Evolutionary conservation across 164 flowering plant species (phyloP), one percentile per base, ranked within the genome.

Genomic region (Tetracentron sinense): DNA sequence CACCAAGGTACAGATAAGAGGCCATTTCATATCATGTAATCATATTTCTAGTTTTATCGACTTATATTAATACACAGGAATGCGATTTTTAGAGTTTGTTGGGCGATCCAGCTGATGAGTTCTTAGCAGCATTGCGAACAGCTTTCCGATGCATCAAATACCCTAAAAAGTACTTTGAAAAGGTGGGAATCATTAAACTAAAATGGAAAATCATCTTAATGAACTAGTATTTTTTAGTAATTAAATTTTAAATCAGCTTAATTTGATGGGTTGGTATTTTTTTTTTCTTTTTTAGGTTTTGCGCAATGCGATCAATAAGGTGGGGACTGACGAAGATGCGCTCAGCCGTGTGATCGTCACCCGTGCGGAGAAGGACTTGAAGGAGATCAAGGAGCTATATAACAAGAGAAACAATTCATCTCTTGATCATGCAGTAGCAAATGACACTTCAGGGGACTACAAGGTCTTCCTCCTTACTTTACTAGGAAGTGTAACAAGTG

Each of bases 401-500:
- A 77, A 76, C 65, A 79, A 78, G 66, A 81, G 95, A 53, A 85
- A 86, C 85, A 90, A 82, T 59, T 77, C 75, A 7, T 22, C 81
- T 62, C 81, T 93, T 27, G 86, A 81, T 5, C 58, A 75, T 11
- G 92, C 86, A 19, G 72, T 93, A 7, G 75, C 76, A 31, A 83
- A 82, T 77, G 92, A 86, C 7, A 87, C 92, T 56, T 75, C 84
- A 67, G 91, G 98, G n/a, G 81, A 93, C 62, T 93, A 89, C 71
- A 74, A 83, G 81, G 72, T 67, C 38, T 78, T 89, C 78, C 94
- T 89, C 74, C 86, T 90, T 17, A 72, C 85, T 25, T 58, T 90
- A 49, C 70, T 87, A 11, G 94, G 96, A 19, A 77, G 72, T 50
- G 75, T 58, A 31, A 63, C n/a, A n/a, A n/a, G n/a, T n/a, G n/a